These are phyloP conservation scores for Colletotrichum cereale DNA, from an alignment of 2,329 filamentous ascomycete species.

Conservation along the genomic window DNA sequence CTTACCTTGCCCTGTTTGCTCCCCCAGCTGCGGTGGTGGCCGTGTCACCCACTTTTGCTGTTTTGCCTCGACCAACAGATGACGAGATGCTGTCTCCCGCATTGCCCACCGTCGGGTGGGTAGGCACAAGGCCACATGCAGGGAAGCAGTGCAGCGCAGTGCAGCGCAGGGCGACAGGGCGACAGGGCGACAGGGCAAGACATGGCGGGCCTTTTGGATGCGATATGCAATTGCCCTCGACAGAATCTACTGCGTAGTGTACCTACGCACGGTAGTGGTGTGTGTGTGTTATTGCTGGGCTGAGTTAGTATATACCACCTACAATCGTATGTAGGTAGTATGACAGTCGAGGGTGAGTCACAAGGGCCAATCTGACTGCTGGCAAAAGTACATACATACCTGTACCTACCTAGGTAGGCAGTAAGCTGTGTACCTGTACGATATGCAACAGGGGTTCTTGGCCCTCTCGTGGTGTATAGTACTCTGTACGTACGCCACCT, in stretches of 20 bases:
- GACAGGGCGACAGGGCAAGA: conserved; percentile 6
- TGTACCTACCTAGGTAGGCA: too few relatives aligned
- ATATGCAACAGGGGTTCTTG: neutral
- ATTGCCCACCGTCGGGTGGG: conserved; percentile 23
- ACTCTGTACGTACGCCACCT: too few relatives aligned
- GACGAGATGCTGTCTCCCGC: conserved; percentile 29
- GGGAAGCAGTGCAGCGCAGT: neutral
- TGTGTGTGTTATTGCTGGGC: neutral
- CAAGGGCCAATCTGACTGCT: neutral
- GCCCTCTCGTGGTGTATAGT: too few relatives aligned
- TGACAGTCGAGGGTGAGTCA: neutral
- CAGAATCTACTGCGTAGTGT: too few relatives aligned
- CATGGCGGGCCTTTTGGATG: neutral
- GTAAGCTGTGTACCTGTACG: neutral
- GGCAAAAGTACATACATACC: neutral
- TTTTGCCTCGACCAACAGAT: conserved; percentile 28
- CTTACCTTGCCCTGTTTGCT: neutral
- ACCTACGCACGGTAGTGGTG: too few relatives aligned
- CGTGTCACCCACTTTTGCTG: conserved; percentile 15
- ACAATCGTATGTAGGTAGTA: neutral
- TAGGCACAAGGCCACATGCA: conserved; percentile 20
- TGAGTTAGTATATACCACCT: too few relatives aligned
- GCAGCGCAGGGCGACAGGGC: neutral
- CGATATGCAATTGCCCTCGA: neutral
- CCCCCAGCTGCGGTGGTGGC: conserved; percentile 1